phyloP scores from a whole-genome alignment of 768 basidiomycete species.

The Paxillus ammoniavirescens region DNA sequence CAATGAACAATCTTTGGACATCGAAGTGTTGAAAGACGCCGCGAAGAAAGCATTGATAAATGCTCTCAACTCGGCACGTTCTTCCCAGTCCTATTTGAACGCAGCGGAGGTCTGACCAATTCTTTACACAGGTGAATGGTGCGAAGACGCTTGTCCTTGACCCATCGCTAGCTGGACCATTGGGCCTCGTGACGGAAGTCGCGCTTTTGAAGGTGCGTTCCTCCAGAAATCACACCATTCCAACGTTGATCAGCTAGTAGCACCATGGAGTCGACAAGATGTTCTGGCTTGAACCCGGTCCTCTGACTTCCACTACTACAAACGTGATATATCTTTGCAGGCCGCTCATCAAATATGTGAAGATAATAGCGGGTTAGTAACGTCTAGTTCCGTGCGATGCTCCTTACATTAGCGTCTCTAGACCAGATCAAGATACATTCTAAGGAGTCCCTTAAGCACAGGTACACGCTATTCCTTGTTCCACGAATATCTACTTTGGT shows the following conservation, averaged over 20 bases:
- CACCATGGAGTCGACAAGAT: conserved; percentile 99
- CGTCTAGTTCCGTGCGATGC: conserved; percentile 5
- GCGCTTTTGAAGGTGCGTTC: conserved; percentile 78
- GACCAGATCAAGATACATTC: conserved; percentile 90
- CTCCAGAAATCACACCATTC: not conserved
- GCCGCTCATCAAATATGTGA: conserved; percentile 80
- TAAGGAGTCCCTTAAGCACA: conserved; percentile 69
- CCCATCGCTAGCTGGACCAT: conserved; percentile 80
- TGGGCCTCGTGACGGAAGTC: conserved; percentile 95
- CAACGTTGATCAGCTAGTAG: conserved; percentile 40
- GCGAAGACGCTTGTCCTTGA: conserved; percentile 97
- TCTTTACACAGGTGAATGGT: conserved; percentile 69
- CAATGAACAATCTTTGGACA: conserved; percentile 47
- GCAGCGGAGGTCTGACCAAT: conserved; percentile 7
- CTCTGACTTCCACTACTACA: conserved; percentile 75
- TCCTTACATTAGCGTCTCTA: conserved; percentile 37
- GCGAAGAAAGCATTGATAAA: conserved; percentile 81
- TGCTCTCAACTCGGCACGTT: conserved; percentile 73
- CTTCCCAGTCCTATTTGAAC: not conserved
- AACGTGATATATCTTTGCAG: conserved; percentile 94
- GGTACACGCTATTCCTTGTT: conserved; percentile 84
- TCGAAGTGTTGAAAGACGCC: conserved; percentile 70
- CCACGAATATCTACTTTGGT: conserved; percentile 88
- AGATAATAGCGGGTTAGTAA: conserved; percentile 81
- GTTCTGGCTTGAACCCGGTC: conserved; percentile 97